phyloP scores from a whole-genome alignment of 2,329 filamentous ascomycete species.

The Ampelomyces quisqualis region DNA sequence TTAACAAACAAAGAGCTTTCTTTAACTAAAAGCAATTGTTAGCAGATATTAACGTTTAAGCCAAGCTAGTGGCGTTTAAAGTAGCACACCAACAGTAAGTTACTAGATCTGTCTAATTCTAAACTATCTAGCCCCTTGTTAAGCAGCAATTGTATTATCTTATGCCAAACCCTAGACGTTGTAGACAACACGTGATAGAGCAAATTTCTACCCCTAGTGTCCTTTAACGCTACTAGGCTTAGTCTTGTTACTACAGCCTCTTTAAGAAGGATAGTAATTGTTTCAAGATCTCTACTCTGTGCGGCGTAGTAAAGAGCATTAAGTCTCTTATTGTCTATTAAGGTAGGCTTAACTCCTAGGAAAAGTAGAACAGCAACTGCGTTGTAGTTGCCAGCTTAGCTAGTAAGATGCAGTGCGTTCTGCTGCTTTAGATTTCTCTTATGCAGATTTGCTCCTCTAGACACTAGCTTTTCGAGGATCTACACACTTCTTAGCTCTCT shows the following conservation, averaged over 20 bases:
- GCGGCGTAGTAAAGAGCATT: slow-evolving; percentile 14
- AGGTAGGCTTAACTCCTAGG: slow-evolving; percentile 6
- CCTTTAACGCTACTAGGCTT: slow-evolving; percentile 6
- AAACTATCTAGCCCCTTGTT: slow-evolving; percentile 7
- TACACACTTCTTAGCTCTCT: neutral
- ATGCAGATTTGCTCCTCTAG: slow-evolving; percentile 10
- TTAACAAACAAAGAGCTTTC: slow-evolving; percentile 12
- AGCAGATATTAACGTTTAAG: slow-evolving; percentile 2
- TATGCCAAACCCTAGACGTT: neutral
- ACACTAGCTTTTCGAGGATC: slow-evolving; percentile 7
- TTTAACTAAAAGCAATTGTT: slow-evolving; percentile 5
- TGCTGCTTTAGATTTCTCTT: slow-evolving; percentile 7
- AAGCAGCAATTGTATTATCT: slow-evolving; percentile 12
- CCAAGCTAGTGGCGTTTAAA: neutral
- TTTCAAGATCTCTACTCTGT: slow-evolving; percentile 7
- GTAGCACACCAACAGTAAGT: slow-evolving; percentile 7
- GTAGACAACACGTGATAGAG: slow-evolving; percentile 8
- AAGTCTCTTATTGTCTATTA: slow-evolving; percentile 8
- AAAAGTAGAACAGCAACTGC: slow-evolving; percentile 9
- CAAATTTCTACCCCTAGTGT: slow-evolving; percentile 5
- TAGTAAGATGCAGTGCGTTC: slow-evolving; percentile 11
- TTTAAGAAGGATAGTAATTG: slow-evolving; percentile 7
- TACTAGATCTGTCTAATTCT: slow-evolving; percentile 9
- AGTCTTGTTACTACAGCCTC: neutral
- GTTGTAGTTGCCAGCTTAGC: slow-evolving; percentile 8